Evolutionary conservation across 176 grass and related monocot species (phyloP), one percentile per base, ranked within the genome.

Genomic region (Phoenix dactylifera): DNA sequence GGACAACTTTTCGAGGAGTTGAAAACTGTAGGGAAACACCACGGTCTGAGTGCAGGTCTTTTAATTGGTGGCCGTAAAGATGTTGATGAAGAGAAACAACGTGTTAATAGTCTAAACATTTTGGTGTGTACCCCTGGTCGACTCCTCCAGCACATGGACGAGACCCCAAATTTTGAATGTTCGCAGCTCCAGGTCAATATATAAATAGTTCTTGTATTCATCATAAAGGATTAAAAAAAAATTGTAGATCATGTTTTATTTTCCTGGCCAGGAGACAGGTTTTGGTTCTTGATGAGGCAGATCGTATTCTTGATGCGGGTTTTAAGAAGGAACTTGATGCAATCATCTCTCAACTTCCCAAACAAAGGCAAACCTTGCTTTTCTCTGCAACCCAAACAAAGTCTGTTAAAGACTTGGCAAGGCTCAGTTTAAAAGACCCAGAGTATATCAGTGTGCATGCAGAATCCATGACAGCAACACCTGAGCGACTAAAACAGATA

Each of bases 311-410:
- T 53, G 78, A 88, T 66, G 58, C 65, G 18, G 84, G 85, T 59
- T 97, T 97, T 73, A 77, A 61, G 65, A 49, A 6, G 0, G 79
- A 91, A 60, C 54, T 97, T 18, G 93, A 97, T 54, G 71, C 79
- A 57, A 87, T 97, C 28, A 57, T 97, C 59, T 84, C 81, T 57
- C 77, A 90, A 50, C 71, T 97, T 50, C 87, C 93, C 16, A 87
- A 51, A 76, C 49, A 59, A 26, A 79, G 89, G 68, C 93, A 91
- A 80, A 97, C 87, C 1, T 74, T 97, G 66, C 76, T 97, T 4
- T 97, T 97, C 68, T 97, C 87, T 23, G 92, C 93, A 28, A 97
- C 93, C 18, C 87, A 97, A 69, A 91, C 93, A 3, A 97, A 91
- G 60, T 91, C 84, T 32, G 81, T 97, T 56, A 97, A 88, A 44